Base-by-base conservation (phyloP, 225 moss, liverwort and hornwort genomes). In the Sphagnum tenellum region DNA sequence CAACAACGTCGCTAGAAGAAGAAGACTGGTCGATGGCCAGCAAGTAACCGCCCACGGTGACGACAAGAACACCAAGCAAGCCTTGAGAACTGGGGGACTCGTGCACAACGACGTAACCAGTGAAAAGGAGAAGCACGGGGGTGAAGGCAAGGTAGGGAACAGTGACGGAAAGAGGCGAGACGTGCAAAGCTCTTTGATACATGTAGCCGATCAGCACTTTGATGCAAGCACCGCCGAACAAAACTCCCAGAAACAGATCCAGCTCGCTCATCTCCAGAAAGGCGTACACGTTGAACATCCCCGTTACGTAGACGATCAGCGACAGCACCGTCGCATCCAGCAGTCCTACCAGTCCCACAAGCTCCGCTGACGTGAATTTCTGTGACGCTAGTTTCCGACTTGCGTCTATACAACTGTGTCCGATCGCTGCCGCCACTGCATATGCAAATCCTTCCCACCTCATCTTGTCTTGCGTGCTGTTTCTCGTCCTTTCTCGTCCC, bases 111-210 rank as follows among this genome's bases (percentile, higher is more conserved):
- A 80, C 48, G 9, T 80, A 80, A 57, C 80, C 76, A 45, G 80
- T 80, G 13, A 80, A 80, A 45, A 80, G 73, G 70, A 80, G 51
- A 67, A 80, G 76, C 47, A 80, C 80, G 45, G 80, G 80, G 62
- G 80, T 80, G 47, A 80, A 80, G 61, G 80, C 80, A 46, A 80
- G 62, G 59, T 80, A 80, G 49, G 80, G 80, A 47, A 80, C 80
- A 5, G 80, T 80, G 64, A 80, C 73, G 53, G 80, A 80, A 44
- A 80, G 75, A 5, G 80, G 76, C 50, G 80, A 76, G n/a, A 73
- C 61, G 12, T 80, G 73, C 47, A 80, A 76, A 3, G 80, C 80
- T 65, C 80, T 67, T 55, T 80, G 80, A 59, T 80, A 80, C 80
- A 80, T 80, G 59, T 76, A 80, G 47, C 73, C 70, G 44, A 71